These are phyloP conservation scores for Fraxinus sp. DNA, from an alignment of 305 asterid species.

Conservation along the genomic window DNA sequence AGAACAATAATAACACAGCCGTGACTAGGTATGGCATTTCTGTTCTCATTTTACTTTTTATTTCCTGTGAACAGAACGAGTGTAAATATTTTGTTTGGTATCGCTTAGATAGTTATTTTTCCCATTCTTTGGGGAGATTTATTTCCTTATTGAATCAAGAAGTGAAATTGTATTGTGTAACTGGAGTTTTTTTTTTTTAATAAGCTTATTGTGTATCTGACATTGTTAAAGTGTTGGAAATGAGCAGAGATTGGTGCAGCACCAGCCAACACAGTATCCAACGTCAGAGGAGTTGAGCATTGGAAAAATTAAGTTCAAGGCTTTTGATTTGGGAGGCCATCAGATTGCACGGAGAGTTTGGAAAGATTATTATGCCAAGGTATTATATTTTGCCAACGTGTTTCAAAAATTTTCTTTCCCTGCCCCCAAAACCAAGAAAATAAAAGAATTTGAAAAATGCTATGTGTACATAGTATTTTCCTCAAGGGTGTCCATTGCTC, in stretches of 20 bases:
- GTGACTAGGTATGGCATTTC: background rate
- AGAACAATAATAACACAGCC: background rate
- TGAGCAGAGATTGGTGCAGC: constrained; percentile 91
- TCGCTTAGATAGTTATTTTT: background rate
- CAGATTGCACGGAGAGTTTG: constrained; percentile 95
- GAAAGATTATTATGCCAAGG: constrained; percentile 99
- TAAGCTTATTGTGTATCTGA: background rate
- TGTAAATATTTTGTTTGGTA: background rate
- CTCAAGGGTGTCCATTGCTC: too few species aligned
- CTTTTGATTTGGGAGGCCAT: constrained; percentile 97
- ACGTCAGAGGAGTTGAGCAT: constrained; percentile 96
- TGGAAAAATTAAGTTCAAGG: constrained; percentile 91
- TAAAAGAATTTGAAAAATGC: too few species aligned
- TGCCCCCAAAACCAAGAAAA: too few species aligned
- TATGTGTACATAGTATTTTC: too few species aligned
- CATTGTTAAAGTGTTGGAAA: constrained; percentile 1
- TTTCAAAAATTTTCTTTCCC: too few species aligned
- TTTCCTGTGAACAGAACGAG: background rate
- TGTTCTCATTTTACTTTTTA: background rate
- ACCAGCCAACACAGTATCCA: constrained; percentile 97
- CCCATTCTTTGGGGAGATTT: background rate
- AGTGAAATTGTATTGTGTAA: background rate
- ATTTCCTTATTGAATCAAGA: background rate
- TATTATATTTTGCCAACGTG: constrained; percentile 13
- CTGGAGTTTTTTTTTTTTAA: background rate